phyloP scores from a whole-genome alignment of 1,284 basidiomycete species.

The Pseudozyma sp. region DNA sequence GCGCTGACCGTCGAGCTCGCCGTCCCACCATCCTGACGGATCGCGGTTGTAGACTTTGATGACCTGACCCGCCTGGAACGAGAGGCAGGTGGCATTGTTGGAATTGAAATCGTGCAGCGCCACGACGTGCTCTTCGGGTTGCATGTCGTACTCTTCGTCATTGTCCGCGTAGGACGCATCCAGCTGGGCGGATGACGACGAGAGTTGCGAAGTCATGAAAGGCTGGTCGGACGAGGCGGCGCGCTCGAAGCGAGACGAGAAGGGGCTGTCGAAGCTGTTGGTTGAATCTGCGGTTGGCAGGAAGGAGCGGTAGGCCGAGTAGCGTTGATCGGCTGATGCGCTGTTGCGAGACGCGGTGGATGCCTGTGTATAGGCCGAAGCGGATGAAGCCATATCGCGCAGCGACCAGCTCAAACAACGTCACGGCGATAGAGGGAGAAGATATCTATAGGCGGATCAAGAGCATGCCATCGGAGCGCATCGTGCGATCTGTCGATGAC shows the following conservation, averaged over 20 bases:
- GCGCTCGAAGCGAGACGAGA: conserved; percentile 24
- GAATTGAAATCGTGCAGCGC: conserved; percentile 69
- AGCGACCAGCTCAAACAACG: not conserved
- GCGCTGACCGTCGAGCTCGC: conserved; percentile 75
- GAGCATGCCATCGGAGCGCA: conserved; percentile 2
- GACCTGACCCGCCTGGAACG: conserved; percentile 88
- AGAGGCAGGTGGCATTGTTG: conserved; percentile 75
- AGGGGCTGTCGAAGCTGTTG: conserved; percentile 27
- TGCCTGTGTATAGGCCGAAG: conserved; percentile 6
- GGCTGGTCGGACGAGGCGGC: conserved; percentile 19
- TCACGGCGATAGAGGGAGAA: not conserved
- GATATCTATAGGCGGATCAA: conserved; percentile 1
- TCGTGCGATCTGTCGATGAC: too few species aligned
- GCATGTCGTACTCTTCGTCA: conserved; percentile 27
- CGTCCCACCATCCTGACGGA: conserved; percentile 97
- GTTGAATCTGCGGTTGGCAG: conserved; percentile 21
- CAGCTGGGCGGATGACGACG: conserved; percentile 21
- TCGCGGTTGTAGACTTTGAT: conserved; percentile 90
- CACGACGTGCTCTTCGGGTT: conserved; percentile 65
- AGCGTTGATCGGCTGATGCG: conserved; percentile 7
- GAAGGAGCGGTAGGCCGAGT: conserved; percentile 19
- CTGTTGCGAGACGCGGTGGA: conserved; percentile 1
- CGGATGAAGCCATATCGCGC: conserved; percentile 20
- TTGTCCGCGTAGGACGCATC: conserved; percentile 17
- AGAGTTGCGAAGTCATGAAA: conserved; percentile 26